Conservation (phyloP, 495 filamentous ascomycete genomes). For the Penicillium paradoxum region DNA sequence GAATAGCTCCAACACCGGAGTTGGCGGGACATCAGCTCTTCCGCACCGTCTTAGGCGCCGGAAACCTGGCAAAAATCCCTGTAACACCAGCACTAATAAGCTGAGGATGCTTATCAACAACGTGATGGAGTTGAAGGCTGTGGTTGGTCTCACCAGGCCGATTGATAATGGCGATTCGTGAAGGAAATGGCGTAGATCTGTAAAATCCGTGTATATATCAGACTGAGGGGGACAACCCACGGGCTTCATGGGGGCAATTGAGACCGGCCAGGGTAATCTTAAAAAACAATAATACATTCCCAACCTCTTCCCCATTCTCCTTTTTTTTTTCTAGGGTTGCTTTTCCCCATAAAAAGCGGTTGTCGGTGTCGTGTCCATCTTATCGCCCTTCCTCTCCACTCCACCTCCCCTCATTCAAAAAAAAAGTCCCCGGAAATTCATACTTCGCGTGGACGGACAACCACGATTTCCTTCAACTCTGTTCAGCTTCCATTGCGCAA, state of each 20-base stretch:
- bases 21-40: neutral
- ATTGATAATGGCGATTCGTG: conserved; percentile 26
- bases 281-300: neutral
- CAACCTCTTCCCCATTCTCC: neutral
- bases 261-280: too few relatives aligned
- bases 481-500: conserved; percentile 15
- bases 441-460: neutral
- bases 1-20: neutral
- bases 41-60: neutral
- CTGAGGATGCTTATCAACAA: conserved; percentile 15
- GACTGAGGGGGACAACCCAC: neutral
- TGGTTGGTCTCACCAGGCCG: conserved; percentile 36
- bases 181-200: conserved; percentile 16
- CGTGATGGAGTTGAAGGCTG: conserved; percentile 23
- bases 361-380: conserved; percentile 14
- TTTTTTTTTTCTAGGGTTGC: neutral
- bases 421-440: conserved; percentile 5
- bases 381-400: conserved; percentile 10
- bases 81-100: neutral
- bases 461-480: conserved; percentile 3
- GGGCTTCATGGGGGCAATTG: too few relatives aligned
- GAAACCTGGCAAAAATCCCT: neutral
- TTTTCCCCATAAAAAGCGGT: neutral
- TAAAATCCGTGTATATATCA: neutral
- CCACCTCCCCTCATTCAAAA: conserved; percentile 4